A percentile compares a stretch with the other conserved stretches of the same genome.
Conservation (phyloP, 345 rosid species). For the Boechera divaricarpa region DNA sequence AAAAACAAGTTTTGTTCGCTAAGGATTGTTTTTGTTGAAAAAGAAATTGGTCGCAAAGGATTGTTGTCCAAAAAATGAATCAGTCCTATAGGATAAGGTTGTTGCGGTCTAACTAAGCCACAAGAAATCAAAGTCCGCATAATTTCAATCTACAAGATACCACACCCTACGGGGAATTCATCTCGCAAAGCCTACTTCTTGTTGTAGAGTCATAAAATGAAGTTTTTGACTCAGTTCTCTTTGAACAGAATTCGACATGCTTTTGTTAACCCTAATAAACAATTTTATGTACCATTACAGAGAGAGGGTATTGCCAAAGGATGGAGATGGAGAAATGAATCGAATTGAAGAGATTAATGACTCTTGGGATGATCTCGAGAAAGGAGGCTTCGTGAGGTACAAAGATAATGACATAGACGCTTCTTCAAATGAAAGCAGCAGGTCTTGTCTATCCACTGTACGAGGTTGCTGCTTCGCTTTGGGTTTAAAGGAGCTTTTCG, state of each 20-base stretch:
- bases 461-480: constrained; percentile 39
- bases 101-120: too few species aligned
- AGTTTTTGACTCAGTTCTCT: background rate
- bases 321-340: constrained; percentile 28
- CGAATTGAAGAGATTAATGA: constrained; percentile 32
- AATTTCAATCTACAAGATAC: too few species aligned
- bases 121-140: too few species aligned
- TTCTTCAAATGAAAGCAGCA: constrained; percentile 28
- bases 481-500: constrained; percentile 32
- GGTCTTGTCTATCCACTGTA: constrained; percentile 19
- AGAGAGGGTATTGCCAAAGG: constrained; percentile 35
- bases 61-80: too few species aligned
- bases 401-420: constrained; percentile 22
- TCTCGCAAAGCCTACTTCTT: background rate
- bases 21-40: too few species aligned
- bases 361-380: constrained; percentile 45
- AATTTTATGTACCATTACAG: background rate
- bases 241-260: background rate
- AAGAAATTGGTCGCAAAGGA: too few species aligned
- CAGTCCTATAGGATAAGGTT: too few species aligned
- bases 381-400: constrained; percentile 37
- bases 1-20: too few species aligned
- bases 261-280: background rate
- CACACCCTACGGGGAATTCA: background rate
- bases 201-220: background rate